A percentile compares a stretch with the other conserved stretches of the same genome.
Evolutionary conservation across 192 early-diverging fungal genomes (phyloP).

Genomic region (Coemansia sp.): DNA sequence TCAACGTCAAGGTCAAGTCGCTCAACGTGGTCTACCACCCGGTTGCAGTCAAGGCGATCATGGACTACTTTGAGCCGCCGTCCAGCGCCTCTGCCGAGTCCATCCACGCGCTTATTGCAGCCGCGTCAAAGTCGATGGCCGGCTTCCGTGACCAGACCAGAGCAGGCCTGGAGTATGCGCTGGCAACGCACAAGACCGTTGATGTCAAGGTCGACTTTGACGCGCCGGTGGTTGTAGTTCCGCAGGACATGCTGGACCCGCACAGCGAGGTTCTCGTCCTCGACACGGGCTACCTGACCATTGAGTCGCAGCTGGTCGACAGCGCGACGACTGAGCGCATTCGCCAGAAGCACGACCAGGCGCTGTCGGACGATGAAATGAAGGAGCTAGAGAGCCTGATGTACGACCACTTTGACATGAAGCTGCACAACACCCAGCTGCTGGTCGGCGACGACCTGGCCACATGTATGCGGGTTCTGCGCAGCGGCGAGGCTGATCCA

Average conservation of each 20-base stretch:
- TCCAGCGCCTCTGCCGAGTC: conserved; percentile 69
- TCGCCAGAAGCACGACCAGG: conserved; percentile 63
- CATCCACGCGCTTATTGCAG: conserved; percentile 67
- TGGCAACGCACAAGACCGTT: conserved; percentile 86
- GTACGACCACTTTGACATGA: conserved; percentile 88
- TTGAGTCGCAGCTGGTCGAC: conserved; percentile 81
- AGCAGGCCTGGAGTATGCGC: conserved; percentile 79
- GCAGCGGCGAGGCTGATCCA: conserved; percentile 45
- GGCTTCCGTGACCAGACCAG: conserved; percentile 86
- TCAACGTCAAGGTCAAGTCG: conserved; percentile 82
- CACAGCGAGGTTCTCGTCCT: conserved; percentile 75
- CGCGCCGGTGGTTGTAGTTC: conserved; percentile 93
- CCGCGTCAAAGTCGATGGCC: conserved; percentile 82
- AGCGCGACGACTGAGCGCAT: conserved; percentile 64
- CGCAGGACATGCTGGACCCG: conserved; percentile 59
- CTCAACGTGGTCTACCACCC: conserved; percentile 91
- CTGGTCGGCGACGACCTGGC: conserved; percentile 75
- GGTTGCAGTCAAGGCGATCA: conserved; percentile 65
- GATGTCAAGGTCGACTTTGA: conserved; percentile 94
- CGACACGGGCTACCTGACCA: conserved; percentile 89
- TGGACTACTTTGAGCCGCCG: conserved; percentile 82
- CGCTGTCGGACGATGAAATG: conserved; percentile 64
- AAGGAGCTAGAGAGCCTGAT: conserved; percentile 71
- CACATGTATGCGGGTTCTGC: conserved; percentile 67
- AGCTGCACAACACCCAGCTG: conserved; percentile 78